Conservation (phyloP, 177 flowering plant genomes). For the Tripterygium wilfordii region DNA sequence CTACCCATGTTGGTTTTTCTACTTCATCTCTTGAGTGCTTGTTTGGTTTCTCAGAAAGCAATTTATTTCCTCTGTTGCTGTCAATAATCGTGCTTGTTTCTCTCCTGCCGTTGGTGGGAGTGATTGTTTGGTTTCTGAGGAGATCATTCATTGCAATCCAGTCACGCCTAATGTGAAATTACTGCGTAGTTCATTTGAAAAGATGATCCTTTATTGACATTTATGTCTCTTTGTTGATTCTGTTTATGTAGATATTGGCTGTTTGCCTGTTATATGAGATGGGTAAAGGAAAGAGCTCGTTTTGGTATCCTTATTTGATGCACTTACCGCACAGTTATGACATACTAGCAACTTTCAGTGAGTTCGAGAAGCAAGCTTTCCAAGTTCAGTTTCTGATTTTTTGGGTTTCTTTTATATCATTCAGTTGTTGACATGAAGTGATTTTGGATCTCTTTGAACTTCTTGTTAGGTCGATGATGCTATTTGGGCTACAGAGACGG, state of each 20-base stretch:
- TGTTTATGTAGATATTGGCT: slow-evolving; percentile 46
- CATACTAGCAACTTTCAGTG: slow-evolving; percentile 49
- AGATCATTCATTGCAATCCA: too few species aligned
- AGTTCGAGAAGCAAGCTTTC: slow-evolving; percentile 64
- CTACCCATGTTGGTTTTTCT: slow-evolving; percentile 51
- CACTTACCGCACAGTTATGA: slow-evolving; percentile 65
- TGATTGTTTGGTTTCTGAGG: too few species aligned
- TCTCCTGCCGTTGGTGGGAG: too few species aligned
- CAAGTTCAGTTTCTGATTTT: slow-evolving; percentile 50
- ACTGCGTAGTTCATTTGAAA: too few species aligned
- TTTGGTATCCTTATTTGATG: slow-evolving; percentile 71
- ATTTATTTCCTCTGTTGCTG: too few species aligned
- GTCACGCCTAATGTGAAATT: too few species aligned
- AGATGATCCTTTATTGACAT: too few species aligned
- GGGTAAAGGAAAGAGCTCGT: slow-evolving; percentile 64
- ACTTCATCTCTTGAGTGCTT: not conserved
- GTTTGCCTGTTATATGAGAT: slow-evolving; percentile 72
- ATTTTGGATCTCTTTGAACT: not conserved
- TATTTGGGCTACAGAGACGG: slow-evolving; percentile 73
- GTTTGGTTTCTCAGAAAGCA: not conserved
- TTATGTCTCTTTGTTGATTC: not conserved
- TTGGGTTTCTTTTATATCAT: not conserved
- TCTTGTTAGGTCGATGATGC: slow-evolving; percentile 79
- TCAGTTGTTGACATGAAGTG: not conserved
- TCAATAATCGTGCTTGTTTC: too few species aligned